phyloP scores from a whole-genome alignment of 129 eudicot species.

The Saposhnikovia divaricata region DNA sequence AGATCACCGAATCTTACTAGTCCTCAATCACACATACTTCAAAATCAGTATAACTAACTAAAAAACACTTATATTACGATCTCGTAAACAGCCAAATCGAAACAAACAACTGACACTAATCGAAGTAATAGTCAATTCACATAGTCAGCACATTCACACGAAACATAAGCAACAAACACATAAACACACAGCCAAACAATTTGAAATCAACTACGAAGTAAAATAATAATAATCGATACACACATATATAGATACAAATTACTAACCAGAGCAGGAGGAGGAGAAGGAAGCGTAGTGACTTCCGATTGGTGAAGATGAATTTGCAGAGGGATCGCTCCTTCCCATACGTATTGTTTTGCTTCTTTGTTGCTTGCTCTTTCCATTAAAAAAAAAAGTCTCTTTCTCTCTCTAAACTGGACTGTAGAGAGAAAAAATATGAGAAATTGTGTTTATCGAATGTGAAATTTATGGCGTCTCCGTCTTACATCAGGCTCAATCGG shows the following conservation, averaged over 20 bases:
- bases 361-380: constrained; percentile 45
- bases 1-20: neutral
- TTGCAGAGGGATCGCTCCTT: constrained; percentile 85
- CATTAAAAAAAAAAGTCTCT: constrained; percentile 17
- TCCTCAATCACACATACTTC: neutral
- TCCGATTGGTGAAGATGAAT: constrained; percentile 96
- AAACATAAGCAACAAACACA: neutral
- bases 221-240: neutral
- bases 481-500: neutral
- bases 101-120: neutral
- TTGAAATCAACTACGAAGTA: neutral
- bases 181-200: neutral
- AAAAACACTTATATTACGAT: too few relatives aligned
- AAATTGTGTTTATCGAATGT: neutral
- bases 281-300: constrained; percentile 94
- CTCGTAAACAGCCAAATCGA: neutral
- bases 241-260: neutral
- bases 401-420: constrained; percentile 1
- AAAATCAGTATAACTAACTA: neutral
- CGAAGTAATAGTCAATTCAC: neutral
- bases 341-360: constrained; percentile 73
- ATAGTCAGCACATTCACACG: neutral
- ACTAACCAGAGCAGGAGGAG: constrained; percentile 74
- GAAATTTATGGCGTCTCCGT: neutral
- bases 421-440: neutral